phyloP scores from a whole-genome alignment of 305 asterid genomes.

The Fraxinus velutina region DNA sequence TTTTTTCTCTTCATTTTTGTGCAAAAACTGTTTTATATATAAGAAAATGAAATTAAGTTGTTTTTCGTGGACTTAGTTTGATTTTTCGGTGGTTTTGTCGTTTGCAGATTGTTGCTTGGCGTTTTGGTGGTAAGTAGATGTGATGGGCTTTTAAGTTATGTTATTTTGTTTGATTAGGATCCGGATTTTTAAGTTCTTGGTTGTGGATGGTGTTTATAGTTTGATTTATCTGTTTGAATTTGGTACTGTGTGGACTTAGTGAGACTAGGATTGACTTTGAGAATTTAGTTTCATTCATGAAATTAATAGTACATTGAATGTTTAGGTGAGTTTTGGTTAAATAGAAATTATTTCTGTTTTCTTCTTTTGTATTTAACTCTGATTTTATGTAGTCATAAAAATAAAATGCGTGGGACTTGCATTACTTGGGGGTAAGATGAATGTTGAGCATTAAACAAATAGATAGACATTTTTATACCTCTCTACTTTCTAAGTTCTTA shows the following conservation, averaged over 20 bases:
- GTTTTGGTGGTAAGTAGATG: constrained; percentile 72
- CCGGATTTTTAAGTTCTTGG: neutral
- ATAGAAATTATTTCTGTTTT: neutral
- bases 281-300: neutral
- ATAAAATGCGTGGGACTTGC: neutral
- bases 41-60: neutral
- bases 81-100: constrained; percentile 1
- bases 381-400: neutral
- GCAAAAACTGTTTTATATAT: neutral
- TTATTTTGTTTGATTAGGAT: constrained; percentile 12
- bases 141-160: constrained; percentile 12
- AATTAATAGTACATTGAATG: neutral
- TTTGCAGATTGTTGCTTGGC: constrained; percentile 85
- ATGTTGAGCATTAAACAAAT: neutral
- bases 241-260: neutral
- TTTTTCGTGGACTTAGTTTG: neutral
- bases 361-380: neutral
- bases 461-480: neutral
- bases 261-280: neutral
- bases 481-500: neutral
- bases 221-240: neutral
- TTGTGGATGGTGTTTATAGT: neutral
- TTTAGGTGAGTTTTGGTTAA: neutral
- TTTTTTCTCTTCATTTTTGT: neutral
- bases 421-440: neutral